Evolutionary conservation across 23 red algal genomes (phyloP).

Genomic region (Gracilaria caudata): DNA sequence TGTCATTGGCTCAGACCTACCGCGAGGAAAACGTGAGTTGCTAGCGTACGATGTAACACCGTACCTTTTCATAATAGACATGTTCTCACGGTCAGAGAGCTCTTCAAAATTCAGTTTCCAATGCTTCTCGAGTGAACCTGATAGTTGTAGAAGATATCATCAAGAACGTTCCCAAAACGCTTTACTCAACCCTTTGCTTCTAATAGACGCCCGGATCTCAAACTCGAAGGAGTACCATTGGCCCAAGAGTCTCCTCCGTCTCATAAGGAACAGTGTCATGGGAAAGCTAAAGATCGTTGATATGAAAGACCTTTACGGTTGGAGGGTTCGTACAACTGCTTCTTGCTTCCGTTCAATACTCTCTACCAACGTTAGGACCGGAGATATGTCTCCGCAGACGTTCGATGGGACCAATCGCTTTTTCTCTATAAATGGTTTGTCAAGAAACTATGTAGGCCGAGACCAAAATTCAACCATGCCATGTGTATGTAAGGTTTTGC

Average conservation of each 20-base stretch:
- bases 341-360: conserved; percentile 72
- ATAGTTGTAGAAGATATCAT: not conserved
- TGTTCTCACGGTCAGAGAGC: conserved; percentile 20
- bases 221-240: conserved; percentile 62
- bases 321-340: conserved; percentile 67
- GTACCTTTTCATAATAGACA: conserved; percentile 48
- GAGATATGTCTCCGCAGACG: conserved; percentile 26
- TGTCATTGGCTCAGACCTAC: conserved; percentile 54
- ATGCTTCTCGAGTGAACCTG: not conserved
- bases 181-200: conserved; percentile 45
- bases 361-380: conserved; percentile 38
- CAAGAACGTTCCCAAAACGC: not conserved
- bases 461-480: not conserved
- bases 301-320: conserved; percentile 64
- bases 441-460: not conserved
- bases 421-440: conserved; percentile 37
- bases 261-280: conserved; percentile 51
- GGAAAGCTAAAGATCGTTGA: conserved; percentile 56
- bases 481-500: conserved; percentile 54
- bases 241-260: conserved; percentile 72
- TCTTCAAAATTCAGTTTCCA: conserved; percentile 1
- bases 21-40: conserved; percentile 39
- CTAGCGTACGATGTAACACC: conserved; percentile 60
- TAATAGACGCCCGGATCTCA: conserved; percentile 59
- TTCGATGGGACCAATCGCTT: conserved; percentile 24